Conservation (phyloP, 164 flowering plant genomes). For the Protea cynaroides region DNA sequence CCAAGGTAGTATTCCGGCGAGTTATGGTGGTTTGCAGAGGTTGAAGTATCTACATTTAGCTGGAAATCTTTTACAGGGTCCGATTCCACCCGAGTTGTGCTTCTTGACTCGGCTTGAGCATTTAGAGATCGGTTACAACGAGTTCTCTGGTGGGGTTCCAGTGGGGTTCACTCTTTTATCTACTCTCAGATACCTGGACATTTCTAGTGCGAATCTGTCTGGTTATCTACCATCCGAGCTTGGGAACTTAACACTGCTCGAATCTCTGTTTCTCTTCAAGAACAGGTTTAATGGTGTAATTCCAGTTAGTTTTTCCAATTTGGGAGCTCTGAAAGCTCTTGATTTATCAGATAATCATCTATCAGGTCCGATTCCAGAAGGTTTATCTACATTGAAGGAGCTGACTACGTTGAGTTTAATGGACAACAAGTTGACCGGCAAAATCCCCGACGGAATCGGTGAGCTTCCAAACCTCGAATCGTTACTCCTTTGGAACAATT, state of each 20-base stretch:
- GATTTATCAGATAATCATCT: conserved; percentile 76
- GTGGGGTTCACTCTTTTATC: conserved; percentile 28
- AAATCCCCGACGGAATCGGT: conserved; percentile 59
- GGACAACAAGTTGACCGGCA: conserved; percentile 55
- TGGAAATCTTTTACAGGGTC: conserved; percentile 59
- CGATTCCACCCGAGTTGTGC: conserved; percentile 55
- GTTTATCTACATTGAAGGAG: conserved; percentile 32
- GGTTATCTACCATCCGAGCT: conserved; percentile 47
- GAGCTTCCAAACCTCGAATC: conserved; percentile 58
- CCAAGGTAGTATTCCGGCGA: conserved; percentile 50
- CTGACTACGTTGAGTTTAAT: conserved; percentile 42
- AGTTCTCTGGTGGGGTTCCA: conserved; percentile 42
- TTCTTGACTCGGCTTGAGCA: conserved; percentile 38
- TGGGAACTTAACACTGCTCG: conserved; percentile 47
- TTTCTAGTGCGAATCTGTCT: conserved; percentile 47
- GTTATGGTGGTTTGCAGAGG: conserved; percentile 42
- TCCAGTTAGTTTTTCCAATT: conserved; percentile 38
- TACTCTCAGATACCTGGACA: conserved; percentile 60
- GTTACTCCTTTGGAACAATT: conserved; percentile 70
- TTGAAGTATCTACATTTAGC: conserved; percentile 53
- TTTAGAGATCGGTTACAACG: conserved; percentile 84
- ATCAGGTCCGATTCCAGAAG: conserved; percentile 54
- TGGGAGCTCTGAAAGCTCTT: conserved; percentile 32
- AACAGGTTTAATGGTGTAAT: conserved; percentile 59
- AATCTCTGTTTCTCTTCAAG: conserved; percentile 52